Base-by-base conservation (phyloP, 768 basidiomycete genomes). In the Psilocybe subaeruginosa region DNA sequence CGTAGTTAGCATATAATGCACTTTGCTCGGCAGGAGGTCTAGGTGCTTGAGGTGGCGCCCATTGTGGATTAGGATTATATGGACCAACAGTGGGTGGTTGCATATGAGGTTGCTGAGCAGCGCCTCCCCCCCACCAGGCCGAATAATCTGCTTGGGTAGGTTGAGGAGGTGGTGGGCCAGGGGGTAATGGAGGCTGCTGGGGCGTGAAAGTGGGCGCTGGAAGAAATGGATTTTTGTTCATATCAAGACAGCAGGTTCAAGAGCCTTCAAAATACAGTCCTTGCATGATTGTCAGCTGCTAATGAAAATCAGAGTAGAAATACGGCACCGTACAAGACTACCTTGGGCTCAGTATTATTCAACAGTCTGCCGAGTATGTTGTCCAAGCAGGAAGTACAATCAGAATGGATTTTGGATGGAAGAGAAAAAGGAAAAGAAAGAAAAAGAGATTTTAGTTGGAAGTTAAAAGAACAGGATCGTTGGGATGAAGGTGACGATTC, bases 1-100 rank as follows among this genome's bases (percentile, higher is more conserved):
- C 94, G 70, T 96, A 96, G 71, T 95, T 95, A 1, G 93, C 92
- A 70, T 95, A 96, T 19, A 95, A 76, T 27, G 91, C 88, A 70
- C 88, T 91, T 70, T 94, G 92, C 66, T 93, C 91, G 12, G 90
- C 80, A 33, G 91, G 80, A 33, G 90, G 89, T 52, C 88, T 79
- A 47, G 87, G 82, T 37, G 86, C 82, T 70, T 87, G 89, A 3
- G 86, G 80, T 12, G 85, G 72, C 54, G 77, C 79, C 89, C 88
- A 90, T 72, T 91, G 89, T 11, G 88, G 82, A 61, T 80, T 84
- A 11, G 88, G 82, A 62, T 80, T 84, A 66, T 88, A 91, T 46
- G 82, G 77, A 59, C 72, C 78, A 57, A 78, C 76, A 48, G 76
- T 70, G 53, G 82, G 81, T 23, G 82, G 81, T 67, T 86, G 87